Evolutionary conservation across 441 rosid genomes (phyloP).

Genomic region (Dalechampia spathulata): DNA sequence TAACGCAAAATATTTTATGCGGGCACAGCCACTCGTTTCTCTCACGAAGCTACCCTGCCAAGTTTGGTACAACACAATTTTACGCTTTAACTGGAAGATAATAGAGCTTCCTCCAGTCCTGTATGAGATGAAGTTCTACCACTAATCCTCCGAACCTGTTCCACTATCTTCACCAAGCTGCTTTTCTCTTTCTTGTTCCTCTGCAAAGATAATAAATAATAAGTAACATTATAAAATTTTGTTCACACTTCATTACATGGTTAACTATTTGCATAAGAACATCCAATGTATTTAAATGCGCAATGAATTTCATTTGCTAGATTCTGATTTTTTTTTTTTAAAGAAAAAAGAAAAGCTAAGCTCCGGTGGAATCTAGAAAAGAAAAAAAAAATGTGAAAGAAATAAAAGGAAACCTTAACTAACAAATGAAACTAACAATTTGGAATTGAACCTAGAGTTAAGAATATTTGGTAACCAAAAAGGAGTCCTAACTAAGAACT

Average conservation of each 20-base stretch:
- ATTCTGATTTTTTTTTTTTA: too few relatives aligned
- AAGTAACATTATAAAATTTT: neutral
- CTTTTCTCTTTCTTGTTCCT: constrained; percentile 62
- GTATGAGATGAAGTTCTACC: neutral
- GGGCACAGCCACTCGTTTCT: neutral
- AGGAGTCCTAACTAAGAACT: too few relatives aligned
- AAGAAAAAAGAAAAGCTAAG: too few relatives aligned
- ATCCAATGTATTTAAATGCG: too few relatives aligned
- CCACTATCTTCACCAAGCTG: constrained; percentile 40
- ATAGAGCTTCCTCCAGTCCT: neutral
- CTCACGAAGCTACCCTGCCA: neutral
- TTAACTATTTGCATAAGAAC: too few relatives aligned
- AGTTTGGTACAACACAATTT: neutral
- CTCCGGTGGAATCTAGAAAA: too few relatives aligned
- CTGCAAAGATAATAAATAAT: constrained; percentile 27
- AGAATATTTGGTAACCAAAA: too few relatives aligned
- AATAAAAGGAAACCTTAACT: too few relatives aligned
- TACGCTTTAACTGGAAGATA: neutral
- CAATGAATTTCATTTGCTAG: too few relatives aligned
- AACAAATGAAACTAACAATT: too few relatives aligned
- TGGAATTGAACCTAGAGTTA: too few relatives aligned
- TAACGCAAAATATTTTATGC: neutral
- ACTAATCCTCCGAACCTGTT: constrained; percentile 28
- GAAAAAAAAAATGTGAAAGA: too few relatives aligned
- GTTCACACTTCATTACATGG: neutral